phyloP scores from a whole-genome alignment of 2,329 filamentous ascomycete species.

The Fusarium austroafricanum region DNA sequence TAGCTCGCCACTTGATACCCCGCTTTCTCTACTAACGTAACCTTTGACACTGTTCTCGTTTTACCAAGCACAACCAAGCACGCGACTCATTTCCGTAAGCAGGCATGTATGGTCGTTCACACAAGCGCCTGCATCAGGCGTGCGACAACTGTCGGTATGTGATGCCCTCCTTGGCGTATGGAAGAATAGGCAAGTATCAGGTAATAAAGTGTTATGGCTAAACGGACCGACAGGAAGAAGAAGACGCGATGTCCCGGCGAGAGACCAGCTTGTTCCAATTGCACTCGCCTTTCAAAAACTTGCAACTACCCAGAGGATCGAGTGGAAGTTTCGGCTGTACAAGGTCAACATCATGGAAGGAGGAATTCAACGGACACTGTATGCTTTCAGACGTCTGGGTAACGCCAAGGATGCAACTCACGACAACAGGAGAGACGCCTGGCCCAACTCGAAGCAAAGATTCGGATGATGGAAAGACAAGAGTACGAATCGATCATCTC shows the following conservation, averaged over 20 bases:
- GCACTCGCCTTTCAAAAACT: background rate
- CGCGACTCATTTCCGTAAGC: too few species aligned
- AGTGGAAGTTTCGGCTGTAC: background rate
- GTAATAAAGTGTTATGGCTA: too few species aligned
- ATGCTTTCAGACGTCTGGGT: background rate
- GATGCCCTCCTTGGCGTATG: too few species aligned
- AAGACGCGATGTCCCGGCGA: constrained; percentile 8
- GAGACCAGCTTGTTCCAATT: constrained; percentile 1
- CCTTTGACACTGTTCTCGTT: background rate
- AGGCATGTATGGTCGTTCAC: constrained; percentile 1
- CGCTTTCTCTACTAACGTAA: background rate
- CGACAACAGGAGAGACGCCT: background rate
- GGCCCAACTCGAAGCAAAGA: background rate
- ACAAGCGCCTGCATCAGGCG: constrained; percentile 2
- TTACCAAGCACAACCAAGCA: background rate
- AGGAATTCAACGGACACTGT: background rate
- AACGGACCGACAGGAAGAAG: background rate
- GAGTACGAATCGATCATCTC: too few species aligned
- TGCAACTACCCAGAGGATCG: constrained; percentile 2
- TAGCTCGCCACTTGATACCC: background rate
- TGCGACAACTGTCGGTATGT: constrained; percentile 13
- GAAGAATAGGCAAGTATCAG: too few species aligned
- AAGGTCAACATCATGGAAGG: background rate
- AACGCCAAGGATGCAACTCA: background rate
- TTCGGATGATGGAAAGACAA: constrained; percentile 1